Evolutionary conservation across 805 yeast genomes (phyloP).

Genomic region (Barnettozyma vustinii): DNA sequence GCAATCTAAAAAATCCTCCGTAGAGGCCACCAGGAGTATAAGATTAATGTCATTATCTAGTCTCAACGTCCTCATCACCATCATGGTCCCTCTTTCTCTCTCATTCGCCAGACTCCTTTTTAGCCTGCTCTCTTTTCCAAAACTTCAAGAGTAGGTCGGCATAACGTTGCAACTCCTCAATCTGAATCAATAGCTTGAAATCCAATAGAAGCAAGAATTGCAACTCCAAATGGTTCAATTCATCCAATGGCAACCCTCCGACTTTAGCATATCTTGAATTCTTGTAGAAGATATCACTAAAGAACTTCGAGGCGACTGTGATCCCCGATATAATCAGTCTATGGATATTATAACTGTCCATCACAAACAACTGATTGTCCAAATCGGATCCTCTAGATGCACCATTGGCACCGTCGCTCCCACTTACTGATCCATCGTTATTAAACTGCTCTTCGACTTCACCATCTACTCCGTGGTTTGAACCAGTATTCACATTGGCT

Average conservation of each 20-base stretch:
- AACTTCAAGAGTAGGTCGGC: slow-evolving; percentile 82
- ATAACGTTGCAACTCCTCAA: slow-evolving; percentile 86
- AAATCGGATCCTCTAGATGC: slow-evolving; percentile 8
- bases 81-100: slow-evolving; percentile 1
- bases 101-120: slow-evolving; percentile 6
- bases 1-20: too few relatives aligned
- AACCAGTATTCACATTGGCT: slow-evolving; percentile 45
- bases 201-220: slow-evolving; percentile 83
- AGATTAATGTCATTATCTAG: background rate
- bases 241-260: slow-evolving; percentile 92
- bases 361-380: slow-evolving; percentile 69
- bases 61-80: slow-evolving; percentile 4
- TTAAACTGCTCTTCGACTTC: slow-evolving; percentile 18
- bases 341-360: slow-evolving; percentile 95
- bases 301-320: slow-evolving; percentile 92
- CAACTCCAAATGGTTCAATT: slow-evolving; percentile 84
- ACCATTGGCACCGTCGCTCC: background rate
- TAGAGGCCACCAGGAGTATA: too few relatives aligned
- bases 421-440: slow-evolving; percentile 2
- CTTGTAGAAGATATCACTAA: slow-evolving; percentile 90
- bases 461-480: slow-evolving; percentile 12
- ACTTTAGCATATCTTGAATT: slow-evolving; percentile 92
- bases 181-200: slow-evolving; percentile 79
- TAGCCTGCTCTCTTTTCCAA: slow-evolving; percentile 60
- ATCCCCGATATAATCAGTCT: slow-evolving; percentile 90